Evolutionary conservation across 805 yeast species (phyloP), one percentile per base, ranked within the genome.

Genomic region (Candida verbasci): DNA sequence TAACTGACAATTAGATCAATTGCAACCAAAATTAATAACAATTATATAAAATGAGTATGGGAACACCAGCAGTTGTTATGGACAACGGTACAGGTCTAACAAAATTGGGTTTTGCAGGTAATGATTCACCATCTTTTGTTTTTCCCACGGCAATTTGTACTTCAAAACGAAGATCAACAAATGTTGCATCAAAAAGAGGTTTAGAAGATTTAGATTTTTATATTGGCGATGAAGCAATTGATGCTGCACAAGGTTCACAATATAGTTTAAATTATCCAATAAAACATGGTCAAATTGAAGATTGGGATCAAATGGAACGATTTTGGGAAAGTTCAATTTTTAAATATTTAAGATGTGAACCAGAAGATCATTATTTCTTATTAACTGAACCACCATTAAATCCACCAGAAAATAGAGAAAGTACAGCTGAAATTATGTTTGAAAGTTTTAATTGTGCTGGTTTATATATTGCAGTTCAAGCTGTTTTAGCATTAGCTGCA

Each of bases 251-350:
- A 50, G 95, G 96, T 5, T 87, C 96, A 17, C 70, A 86, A 20
- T 93, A 93, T 62, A 82, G 89, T 20, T 68, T 93, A 41, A 77
- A 80, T 45, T 93, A 93, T 55, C 98, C 98, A 14, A 88, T 93
- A 43, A 83, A 88, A 61, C 98, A 93, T 56, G 98, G 98, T 17
- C 98, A 93, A 69, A 84, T 93, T 45, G 98, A 93, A 62, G 87
- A 93, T 61, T 93, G 98, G 98, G 98, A 93, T 66, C 97, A 93
- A 57, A 93, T 93, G 98, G 98, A 93, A 63, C 76, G 98, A 58
- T 91, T 88, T 62, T 93, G 98, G 98, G 97, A 93, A 56, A 85
- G 86, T 53, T 86, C 96, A 31, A 89, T 93, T 54, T 93, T 93
- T 71, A 91, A 93, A 66, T 93, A 93, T 59, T 74, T 93, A 50